Conservation (phyloP, 345 rosid species). For the Cardamine chenopodiifolia region DNA sequence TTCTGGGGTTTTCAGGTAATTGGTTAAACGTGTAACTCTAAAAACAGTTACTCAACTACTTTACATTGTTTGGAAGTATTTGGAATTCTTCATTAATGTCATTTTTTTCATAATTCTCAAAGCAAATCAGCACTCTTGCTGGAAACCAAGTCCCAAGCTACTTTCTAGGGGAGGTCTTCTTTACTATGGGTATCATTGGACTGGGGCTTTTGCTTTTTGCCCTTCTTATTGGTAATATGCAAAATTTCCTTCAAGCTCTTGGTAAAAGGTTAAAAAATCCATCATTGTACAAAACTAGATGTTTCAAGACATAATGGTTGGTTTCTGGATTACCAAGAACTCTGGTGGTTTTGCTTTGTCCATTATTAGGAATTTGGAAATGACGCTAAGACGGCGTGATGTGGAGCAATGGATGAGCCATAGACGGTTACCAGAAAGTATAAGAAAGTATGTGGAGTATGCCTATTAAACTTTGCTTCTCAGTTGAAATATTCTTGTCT, state of each 20-base stretch:
- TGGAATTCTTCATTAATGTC: neutral
- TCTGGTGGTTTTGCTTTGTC: constrained; percentile 16
- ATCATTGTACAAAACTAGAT: constrained; percentile 1
- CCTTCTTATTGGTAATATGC: constrained; percentile 93
- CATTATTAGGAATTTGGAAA: constrained; percentile 70
- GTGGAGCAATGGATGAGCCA: constrained; percentile 97
- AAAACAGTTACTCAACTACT: neutral
- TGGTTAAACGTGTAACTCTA: neutral
- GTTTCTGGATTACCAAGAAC: neutral
- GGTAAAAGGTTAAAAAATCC: constrained; percentile 59
- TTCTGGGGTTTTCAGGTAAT: constrained; percentile 97
- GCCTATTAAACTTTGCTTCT: constrained; percentile 2
- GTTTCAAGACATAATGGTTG: constrained; percentile 17
- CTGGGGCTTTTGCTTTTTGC: constrained; percentile 91
- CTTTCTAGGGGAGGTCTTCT: constrained; percentile 75
- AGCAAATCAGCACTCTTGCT: constrained; percentile 98
- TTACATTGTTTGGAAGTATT: constrained; percentile 14
- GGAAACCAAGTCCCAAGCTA: constrained; percentile 89
- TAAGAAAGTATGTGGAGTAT: constrained; percentile 57
- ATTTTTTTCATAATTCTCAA: constrained; percentile 21
- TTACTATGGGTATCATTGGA: constrained; percentile 81
- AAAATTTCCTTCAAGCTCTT: constrained; percentile 88
- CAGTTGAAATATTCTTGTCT: neutral
- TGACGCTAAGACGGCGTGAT: constrained; percentile 84
- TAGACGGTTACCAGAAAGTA: constrained; percentile 66